A percentile compares a stretch with the other conserved stretches of the same genome.
These are phyloP conservation scores for Ustilago trichophora DNA, from an alignment of 1,284 basidiomycete species.

Conservation along the genomic window DNA sequence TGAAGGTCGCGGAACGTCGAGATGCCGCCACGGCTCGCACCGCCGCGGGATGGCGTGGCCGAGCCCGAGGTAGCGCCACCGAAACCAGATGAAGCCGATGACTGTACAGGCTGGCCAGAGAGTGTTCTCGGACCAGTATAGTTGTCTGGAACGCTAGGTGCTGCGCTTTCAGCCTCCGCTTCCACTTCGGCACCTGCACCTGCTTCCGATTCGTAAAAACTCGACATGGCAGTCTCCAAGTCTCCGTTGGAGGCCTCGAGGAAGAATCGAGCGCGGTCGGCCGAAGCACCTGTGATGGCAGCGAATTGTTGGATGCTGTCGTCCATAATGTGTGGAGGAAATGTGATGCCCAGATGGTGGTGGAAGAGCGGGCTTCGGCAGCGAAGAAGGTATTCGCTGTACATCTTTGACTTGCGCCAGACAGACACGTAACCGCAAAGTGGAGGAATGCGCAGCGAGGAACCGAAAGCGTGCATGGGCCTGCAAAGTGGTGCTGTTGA, in stretches of 20 bases:
- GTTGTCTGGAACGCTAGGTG: conserved; percentile 19
- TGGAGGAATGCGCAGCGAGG: conserved; percentile 14
- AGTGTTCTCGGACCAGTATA: conserved; percentile 65
- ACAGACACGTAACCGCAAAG: conserved; percentile 5
- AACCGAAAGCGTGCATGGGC: conserved; percentile 26
- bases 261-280: conserved; percentile 66
- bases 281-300: conserved; percentile 64
- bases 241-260: conserved; percentile 66
- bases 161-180: conserved; percentile 2
- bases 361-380: too few relatives aligned
- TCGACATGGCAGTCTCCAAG: conserved; percentile 66
- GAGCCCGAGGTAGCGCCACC: conserved; percentile 15
- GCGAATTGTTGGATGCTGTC: conserved; percentile 56
- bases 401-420: neutral
- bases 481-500: neutral
- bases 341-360: too few relatives aligned
- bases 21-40: conserved; percentile 52
- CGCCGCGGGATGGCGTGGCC: conserved; percentile 6
- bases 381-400: too few relatives aligned
- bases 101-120: conserved; percentile 62
- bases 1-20: conserved; percentile 67
- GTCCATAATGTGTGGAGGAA: conserved; percentile 56
- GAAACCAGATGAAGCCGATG: conserved; percentile 33
- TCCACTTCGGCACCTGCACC: conserved; percentile 2
- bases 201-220: conserved; percentile 64